Base-by-base conservation (phyloP, 257 asterid species). In the Salvia rosmarinus region DNA sequence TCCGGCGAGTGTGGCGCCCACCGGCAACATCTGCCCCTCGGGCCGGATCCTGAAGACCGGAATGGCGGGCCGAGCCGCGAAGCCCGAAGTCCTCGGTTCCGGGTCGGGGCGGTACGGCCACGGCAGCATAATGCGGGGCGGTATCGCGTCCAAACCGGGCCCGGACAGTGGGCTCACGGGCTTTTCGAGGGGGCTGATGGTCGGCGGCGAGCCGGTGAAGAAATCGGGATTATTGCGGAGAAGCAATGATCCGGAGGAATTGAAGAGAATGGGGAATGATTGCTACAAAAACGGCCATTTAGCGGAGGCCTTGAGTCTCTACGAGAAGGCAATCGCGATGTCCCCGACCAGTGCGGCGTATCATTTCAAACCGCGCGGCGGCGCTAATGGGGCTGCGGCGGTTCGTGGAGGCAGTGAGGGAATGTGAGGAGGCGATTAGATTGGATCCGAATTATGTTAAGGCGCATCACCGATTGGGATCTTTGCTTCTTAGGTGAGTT, bases 401-500 rank as follows among this genome's bases (percentile, higher is more conserved):
- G 67, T 64, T 86, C 47, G 74, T 61, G 1, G 96, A 89, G 59
- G 97, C 97, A 0, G 81, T 89, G 73, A 79, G 77, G 81, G 98
- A 85, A 74, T 94, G 91, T 56, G 95, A 87, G 77, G 96, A 85
- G 80, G 97, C 97, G 34, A 82, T 94, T 78, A 84, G 83, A 73
- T 78, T 91, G 89, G 95, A 94, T 79, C 98, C 96, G 2, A 82
- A 81, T 14, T 91, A 94, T 55, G 84, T 75, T 35, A 82, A 84
- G 80, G 98, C 97, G 5, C 97, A 91, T 78, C 96, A 85, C 65
- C 92, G 97, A 0, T 82, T 94, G 75, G 98, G 96, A 70, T 85
- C 94, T 67, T 77, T 94, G 86, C 82, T 86, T 73, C 83, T 90
- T 75, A 87, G 97, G 98, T 93, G 83, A 88, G 91, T 80, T 66